These are phyloP conservation scores for Fusarium globosum DNA, from an alignment of 2,329 filamentous ascomycete genomes.

Conservation along the genomic window DNA sequence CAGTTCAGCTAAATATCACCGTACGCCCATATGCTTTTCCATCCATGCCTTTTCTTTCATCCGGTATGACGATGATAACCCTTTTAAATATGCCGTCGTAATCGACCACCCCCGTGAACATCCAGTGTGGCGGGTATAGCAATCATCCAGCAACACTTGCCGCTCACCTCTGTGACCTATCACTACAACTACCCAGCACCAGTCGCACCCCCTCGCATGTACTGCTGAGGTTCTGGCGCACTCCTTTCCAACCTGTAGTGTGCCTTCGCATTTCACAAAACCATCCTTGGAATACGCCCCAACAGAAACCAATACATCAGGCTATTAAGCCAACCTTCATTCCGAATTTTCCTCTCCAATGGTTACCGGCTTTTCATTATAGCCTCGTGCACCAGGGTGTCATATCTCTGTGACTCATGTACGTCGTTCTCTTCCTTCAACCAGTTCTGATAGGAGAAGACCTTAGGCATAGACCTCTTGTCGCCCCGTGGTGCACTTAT, in stretches of 20 bases:
- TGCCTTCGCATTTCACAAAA: constrained; percentile 22
- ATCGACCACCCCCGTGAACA: constrained; percentile 7
- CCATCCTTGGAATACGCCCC: constrained; percentile 23
- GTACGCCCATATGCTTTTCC: constrained; percentile 43
- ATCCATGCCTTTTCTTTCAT: constrained; percentile 31
- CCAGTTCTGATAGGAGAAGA: background rate
- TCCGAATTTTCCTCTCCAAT: constrained; percentile 5
- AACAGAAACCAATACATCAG: constrained; percentile 35
- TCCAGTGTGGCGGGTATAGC: background rate
- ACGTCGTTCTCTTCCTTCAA: constrained; percentile 4
- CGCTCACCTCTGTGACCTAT: background rate
- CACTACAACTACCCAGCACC: background rate
- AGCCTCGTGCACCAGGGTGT: constrained; percentile 24
- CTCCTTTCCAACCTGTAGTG: constrained; percentile 37
- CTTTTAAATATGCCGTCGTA: background rate
- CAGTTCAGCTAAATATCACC: constrained; percentile 41
- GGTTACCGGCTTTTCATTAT: constrained; percentile 17
- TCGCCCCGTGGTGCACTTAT: constrained; percentile 8
- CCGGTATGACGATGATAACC: background rate
- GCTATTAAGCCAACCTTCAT: constrained; percentile 17
- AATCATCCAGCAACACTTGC: background rate
- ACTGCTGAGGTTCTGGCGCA: constrained; percentile 15
- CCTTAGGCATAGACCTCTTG: constrained; percentile 4
- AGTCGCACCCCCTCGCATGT: background rate
- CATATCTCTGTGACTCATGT: constrained; percentile 27